phyloP scores from a whole-genome alignment of 2,329 filamentous ascomycete genomes.

The Talaromyces sp. region DNA sequence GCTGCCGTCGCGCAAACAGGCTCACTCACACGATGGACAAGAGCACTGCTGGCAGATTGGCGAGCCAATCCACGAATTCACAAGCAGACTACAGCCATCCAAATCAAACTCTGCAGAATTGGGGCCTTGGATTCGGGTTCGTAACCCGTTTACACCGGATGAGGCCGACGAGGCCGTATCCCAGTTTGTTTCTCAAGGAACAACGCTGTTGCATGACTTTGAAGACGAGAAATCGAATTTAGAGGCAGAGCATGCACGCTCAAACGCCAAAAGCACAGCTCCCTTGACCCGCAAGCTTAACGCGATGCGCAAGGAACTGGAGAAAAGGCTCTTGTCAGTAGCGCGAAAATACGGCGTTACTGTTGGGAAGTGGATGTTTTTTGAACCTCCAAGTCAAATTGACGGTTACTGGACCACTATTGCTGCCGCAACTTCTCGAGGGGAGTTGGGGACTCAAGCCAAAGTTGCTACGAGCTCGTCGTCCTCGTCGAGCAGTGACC shows the following conservation, averaged over 20 bases:
- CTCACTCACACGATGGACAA: slow-evolving; percentile 12
- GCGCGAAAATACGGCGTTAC: slow-evolving; percentile 56
- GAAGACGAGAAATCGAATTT: slow-evolving; percentile 44
- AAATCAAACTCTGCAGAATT: slow-evolving; percentile 46
- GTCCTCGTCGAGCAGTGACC: not conserved
- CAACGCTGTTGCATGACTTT: slow-evolving; percentile 49
- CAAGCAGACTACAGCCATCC: slow-evolving; percentile 62
- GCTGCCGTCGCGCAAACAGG: not conserved
- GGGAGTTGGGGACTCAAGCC: slow-evolving; percentile 64
- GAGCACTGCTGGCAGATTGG: slow-evolving; percentile 50
- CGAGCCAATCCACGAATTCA: slow-evolving; percentile 61
- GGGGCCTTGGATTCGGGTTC: slow-evolving; percentile 67
- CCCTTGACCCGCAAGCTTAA: slow-evolving; percentile 33
- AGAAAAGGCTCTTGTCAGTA: slow-evolving; percentile 54
- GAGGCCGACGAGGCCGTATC: slow-evolving; percentile 37
- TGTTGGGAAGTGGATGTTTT: slow-evolving; percentile 55
- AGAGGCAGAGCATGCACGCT: slow-evolving; percentile 40
- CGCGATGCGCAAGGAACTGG: slow-evolving; percentile 38
- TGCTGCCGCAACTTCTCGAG: slow-evolving; percentile 60
- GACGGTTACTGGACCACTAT: slow-evolving; percentile 52
- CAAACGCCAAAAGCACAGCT: slow-evolving; percentile 23
- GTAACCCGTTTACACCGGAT: slow-evolving; percentile 51
- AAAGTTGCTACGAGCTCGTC: slow-evolving; percentile 59
- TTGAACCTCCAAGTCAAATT: slow-evolving; percentile 16
- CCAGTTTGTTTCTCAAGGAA: slow-evolving; percentile 50